Conservation (phyloP, 352 stramenopile genomes). For the Phytophthora colocasiae region DNA sequence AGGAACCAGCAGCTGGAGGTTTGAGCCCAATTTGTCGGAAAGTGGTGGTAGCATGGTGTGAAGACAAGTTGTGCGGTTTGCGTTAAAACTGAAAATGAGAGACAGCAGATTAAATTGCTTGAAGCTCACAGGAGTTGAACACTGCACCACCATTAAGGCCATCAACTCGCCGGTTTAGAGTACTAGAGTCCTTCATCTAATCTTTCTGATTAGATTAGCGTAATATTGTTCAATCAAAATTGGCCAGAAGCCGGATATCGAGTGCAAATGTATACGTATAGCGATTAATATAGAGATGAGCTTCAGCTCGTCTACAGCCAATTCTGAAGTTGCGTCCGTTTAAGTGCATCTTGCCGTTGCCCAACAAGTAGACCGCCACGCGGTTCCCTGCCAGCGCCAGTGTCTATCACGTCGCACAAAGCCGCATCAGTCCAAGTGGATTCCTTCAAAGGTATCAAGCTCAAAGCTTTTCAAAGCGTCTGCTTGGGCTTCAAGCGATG, state of each 20-base stretch:
- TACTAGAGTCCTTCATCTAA: slow-evolving; percentile 20
- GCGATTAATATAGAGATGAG: slow-evolving; percentile 10
- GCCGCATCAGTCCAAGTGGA: background rate
- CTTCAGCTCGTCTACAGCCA: slow-evolving; percentile 12
- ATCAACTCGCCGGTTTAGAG: slow-evolving; percentile 13
- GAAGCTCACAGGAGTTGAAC: background rate
- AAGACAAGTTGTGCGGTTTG: background rate
- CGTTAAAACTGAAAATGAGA: slow-evolving; percentile 23
- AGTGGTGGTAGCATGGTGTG: slow-evolving; percentile 28
- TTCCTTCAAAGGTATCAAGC: background rate
- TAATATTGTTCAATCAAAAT: background rate
- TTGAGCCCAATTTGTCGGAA: slow-evolving; percentile 24
- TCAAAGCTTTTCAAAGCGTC: slow-evolving; percentile 11
- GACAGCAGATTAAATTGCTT: background rate
- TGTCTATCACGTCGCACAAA: slow-evolving; percentile 1
- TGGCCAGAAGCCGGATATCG: slow-evolving; percentile 3
- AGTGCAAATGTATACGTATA: slow-evolving; percentile 12
- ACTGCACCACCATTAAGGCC: too few species aligned
- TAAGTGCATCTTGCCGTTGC: background rate
- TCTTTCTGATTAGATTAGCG: slow-evolving; percentile 20
- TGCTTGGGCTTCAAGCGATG: slow-evolving; percentile 19
- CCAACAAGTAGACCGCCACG: too few species aligned
- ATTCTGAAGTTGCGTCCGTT: background rate
- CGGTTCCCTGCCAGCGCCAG: background rate
- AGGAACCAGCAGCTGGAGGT: slow-evolving; percentile 25